A percentile compares a stretch with the other conserved stretches of the same genome.
Evolutionary conservation across 805 yeast genomes (phyloP).

Genomic region (Metschnikowia sp.): DNA sequence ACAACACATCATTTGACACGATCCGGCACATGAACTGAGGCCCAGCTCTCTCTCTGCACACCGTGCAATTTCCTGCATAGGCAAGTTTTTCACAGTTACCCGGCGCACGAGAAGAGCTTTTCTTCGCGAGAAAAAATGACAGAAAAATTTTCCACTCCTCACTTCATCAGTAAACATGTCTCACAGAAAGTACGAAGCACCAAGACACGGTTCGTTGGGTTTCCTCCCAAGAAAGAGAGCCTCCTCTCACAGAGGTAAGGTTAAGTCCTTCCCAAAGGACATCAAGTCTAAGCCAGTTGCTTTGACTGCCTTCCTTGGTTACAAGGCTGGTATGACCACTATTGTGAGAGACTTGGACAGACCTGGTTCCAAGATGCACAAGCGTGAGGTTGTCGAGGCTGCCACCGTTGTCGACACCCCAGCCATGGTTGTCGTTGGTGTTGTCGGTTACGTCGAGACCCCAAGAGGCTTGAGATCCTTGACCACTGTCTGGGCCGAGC

Average conservation of each 20-base stretch:
- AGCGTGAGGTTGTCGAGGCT: conserved; percentile 99
- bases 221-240: conserved; percentile 99
- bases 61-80: background rate
- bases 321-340: conserved; percentile 99
- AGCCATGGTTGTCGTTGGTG: conserved; percentile 98
- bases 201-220: conserved; percentile 99
- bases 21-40: no score
- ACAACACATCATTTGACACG: no score
- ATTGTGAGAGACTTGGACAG: conserved; percentile 99
- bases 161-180: conserved; percentile 62
- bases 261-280: conserved; percentile 99
- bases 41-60: no score
- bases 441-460: conserved; percentile 99
- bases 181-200: conserved; percentile 99
- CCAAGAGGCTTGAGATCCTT: conserved; percentile 99
- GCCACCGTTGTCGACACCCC: conserved; percentile 99
- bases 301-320: conserved; percentile 99
- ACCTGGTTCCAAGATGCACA: conserved; percentile 99
- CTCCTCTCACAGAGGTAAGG: conserved; percentile 96
- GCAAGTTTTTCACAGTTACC: conserved; percentile 2
- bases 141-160: conserved; percentile 13
- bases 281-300: conserved; percentile 97
- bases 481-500: conserved; percentile 99
- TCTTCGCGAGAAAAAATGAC: conserved; percentile 10
- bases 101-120: conserved; percentile 1